Conservation (phyloP, 345 rosid species). For the Cardamine occulta region DNA sequence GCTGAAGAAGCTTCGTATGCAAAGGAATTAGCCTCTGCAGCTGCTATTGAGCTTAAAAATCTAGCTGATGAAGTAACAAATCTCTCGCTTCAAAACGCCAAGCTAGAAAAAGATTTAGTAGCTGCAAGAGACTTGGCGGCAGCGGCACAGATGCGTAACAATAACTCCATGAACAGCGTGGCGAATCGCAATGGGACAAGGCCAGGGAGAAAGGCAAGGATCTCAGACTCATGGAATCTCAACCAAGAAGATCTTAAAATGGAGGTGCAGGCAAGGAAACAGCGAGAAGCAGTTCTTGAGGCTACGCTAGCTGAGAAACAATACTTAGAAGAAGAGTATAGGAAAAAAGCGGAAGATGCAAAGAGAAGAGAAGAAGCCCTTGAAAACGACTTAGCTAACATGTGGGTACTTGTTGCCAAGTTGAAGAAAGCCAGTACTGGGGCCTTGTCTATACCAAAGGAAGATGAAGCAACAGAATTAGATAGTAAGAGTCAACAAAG, state of each 20-base stretch:
- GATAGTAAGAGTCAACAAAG: conserved; percentile 44
- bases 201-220: conserved; percentile 76
- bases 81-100: conserved; percentile 77
- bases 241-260: conserved; percentile 74
- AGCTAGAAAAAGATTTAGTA: conserved; percentile 74
- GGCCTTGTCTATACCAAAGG: conserved; percentile 50
- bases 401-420: conserved; percentile 99
- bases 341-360: conserved; percentile 79
- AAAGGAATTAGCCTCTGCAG: conserved; percentile 96
- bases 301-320: conserved; percentile 84
- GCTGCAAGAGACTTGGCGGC: conserved; percentile 64
- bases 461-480: conserved; percentile 47
- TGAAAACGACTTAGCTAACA: conserved; percentile 93
- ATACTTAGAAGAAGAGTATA: conserved; percentile 71
- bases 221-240: conserved; percentile 74
- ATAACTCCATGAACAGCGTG: conserved; percentile 58
- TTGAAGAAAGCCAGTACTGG: conserved; percentile 81
- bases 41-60: conserved; percentile 95
- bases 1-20: conserved; percentile 96
- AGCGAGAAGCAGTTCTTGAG: conserved; percentile 79
- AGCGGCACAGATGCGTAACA: conserved; percentile 55
- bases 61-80: conserved; percentile 91
- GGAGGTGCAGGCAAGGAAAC: conserved; percentile 90
- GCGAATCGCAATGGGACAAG: conserved; percentile 61
- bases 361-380: conserved; percentile 85